phyloP scores from a whole-genome alignment of 1,284 basidiomycete species.

The Trichosporon coremiiforme region DNA sequence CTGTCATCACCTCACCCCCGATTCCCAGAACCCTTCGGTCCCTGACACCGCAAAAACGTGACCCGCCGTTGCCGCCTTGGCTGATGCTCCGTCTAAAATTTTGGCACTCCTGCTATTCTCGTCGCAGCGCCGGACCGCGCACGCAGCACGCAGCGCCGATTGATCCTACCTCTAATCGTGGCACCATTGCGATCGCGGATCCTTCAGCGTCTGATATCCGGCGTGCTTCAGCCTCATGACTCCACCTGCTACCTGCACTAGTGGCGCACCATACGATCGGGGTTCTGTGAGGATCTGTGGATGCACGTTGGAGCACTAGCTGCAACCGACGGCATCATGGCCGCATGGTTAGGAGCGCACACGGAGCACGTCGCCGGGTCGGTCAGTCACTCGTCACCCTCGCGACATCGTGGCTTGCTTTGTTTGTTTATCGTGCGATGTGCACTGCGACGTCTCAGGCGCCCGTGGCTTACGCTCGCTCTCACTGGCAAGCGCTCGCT shows the following conservation, averaged over 20 bases:
- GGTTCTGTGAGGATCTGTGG: not conserved
- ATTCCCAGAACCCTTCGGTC: not conserved
- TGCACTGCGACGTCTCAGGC: not conserved
- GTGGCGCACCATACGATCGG: not conserved
- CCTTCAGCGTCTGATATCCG: not conserved
- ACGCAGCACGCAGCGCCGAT: not conserved
- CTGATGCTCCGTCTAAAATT: slow-evolving; percentile 6
- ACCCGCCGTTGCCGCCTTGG: slow-evolving; percentile 9
- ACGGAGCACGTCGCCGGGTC: not conserved
- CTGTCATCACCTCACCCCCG: not conserved
- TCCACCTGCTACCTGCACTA: not conserved
- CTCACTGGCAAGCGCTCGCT: slow-evolving; percentile 7
- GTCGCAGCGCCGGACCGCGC: not conserved
- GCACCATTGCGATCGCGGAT: not conserved
- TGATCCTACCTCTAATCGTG: not conserved
- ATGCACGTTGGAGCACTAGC: slow-evolving; percentile 2
- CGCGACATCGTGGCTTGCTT: not conserved
- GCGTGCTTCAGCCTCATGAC: slow-evolving; percentile 2
- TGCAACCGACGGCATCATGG: not conserved
- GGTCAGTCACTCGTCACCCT: slow-evolving; percentile 14
- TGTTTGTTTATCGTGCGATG: slow-evolving; percentile 10
- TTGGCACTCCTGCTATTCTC: slow-evolving; percentile 1
- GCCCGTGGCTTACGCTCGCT: slow-evolving; percentile 1
- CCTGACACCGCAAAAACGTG: slow-evolving; percentile 15
- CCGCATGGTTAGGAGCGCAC: not conserved